phyloP scores from a whole-genome alignment of 108 stramenopile species.

The Schizochytrium sp. region DNA sequence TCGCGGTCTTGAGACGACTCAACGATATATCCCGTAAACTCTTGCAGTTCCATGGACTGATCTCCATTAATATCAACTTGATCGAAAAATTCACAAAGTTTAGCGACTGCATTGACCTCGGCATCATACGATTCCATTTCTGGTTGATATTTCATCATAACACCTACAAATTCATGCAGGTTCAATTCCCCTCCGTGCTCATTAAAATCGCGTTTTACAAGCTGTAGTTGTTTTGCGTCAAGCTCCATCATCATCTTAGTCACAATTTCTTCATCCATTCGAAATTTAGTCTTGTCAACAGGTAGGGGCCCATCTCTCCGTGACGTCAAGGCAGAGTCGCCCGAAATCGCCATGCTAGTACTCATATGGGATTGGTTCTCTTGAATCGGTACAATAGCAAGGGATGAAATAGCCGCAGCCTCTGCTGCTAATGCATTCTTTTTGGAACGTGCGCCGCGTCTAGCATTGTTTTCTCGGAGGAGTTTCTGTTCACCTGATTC shows the following conservation, averaged over 20 bases:
- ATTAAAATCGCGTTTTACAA: constrained; percentile 30
- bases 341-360: too few species aligned
- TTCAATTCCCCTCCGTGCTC: constrained; percentile 19
- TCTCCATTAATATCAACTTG: constrained; percentile 70
- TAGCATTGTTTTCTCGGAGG: constrained; percentile 29
- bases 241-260: constrained; percentile 59
- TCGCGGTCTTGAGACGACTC: constrained; percentile 61
- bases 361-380: too few species aligned
- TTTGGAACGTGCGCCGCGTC: neutral
- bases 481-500: constrained; percentile 37
- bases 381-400: too few species aligned
- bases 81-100: constrained; percentile 63
- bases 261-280: constrained; percentile 48
- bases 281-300: constrained; percentile 48
- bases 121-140: constrained; percentile 13
- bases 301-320: neutral
- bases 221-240: constrained; percentile 41
- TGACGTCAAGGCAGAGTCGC: neutral
- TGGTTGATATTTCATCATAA: constrained; percentile 59
- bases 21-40: constrained; percentile 68
- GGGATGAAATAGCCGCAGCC: neutral
- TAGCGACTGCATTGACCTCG: constrained; percentile 41
- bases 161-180: constrained; percentile 54
- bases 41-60: constrained; percentile 66
- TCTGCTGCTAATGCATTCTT: neutral